Percentiles rank a stretch among this genome's conserved stretches.
These are phyloP conservation scores for Gossypium longicalyx DNA, from an alignment of 345 rosid species.

Conservation along the genomic window DNA sequence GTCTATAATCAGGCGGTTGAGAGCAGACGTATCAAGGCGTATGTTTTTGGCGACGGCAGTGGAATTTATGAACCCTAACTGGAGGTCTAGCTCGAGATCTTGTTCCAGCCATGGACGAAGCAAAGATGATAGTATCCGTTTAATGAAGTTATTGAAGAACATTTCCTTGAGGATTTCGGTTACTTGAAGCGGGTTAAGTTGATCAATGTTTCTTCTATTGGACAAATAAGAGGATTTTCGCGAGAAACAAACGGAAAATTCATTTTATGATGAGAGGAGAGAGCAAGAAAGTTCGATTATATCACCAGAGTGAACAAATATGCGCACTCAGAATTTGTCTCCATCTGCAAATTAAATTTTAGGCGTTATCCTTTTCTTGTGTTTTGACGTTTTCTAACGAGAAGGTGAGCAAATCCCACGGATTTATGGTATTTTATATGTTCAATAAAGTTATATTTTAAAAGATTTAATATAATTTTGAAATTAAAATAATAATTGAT, in stretches of 20 bases:
- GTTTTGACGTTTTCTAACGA: background rate
- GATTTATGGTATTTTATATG: too few species aligned
- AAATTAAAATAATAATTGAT: too few species aligned
- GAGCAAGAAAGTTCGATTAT: constrained; percentile 4
- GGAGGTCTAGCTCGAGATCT: constrained; percentile 58
- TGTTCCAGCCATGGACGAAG: constrained; percentile 63
- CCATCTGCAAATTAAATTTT: background rate
- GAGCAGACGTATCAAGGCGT: constrained; percentile 41
- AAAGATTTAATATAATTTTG: too few species aligned
- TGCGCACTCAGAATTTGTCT: background rate
- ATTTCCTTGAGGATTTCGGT: constrained; percentile 9
- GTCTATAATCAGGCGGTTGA: constrained; percentile 41
- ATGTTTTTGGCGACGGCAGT: constrained; percentile 41
- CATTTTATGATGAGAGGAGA: background rate
- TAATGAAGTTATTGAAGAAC: constrained; percentile 41
- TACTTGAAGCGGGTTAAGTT: background rate
- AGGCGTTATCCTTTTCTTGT: background rate
- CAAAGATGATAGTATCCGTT: constrained; percentile 51
- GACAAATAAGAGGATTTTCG: background rate
- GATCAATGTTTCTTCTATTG: background rate
- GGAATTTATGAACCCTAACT: constrained; percentile 57
- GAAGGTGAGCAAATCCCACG: too few species aligned
- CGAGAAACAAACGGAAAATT: constrained; percentile 6
- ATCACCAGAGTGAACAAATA: background rate
- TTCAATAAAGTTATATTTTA: too few species aligned